These are phyloP conservation scores for Funneliformis mosseae DNA, from an alignment of 192 early-diverging fungal species.

Conservation along the genomic window DNA sequence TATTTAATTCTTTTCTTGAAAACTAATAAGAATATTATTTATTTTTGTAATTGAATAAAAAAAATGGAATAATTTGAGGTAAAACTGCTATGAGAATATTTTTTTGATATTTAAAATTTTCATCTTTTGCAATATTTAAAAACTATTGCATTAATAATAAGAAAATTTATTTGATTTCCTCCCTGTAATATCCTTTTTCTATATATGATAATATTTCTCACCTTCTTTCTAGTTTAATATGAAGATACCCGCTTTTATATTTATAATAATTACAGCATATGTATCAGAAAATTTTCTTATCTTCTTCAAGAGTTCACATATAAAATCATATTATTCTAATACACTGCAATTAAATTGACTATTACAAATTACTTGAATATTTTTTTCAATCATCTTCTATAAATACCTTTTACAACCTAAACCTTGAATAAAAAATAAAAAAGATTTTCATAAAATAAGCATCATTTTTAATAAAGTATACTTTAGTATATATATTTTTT, in stretches of 20 bases:
- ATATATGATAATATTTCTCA: not conserved
- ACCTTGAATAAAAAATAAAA: too few species aligned
- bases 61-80: not conserved
- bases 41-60: too few species aligned
- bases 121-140: not conserved
- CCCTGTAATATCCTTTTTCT: not conserved
- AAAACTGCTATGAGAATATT: not conserved
- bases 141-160: not conserved
- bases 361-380: too few species aligned
- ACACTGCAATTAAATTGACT: too few species aligned
- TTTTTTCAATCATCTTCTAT: too few species aligned
- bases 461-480: not conserved
- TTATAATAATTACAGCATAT: too few species aligned
- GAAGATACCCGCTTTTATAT: too few species aligned
- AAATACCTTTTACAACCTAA: too few species aligned
- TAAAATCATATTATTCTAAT: not conserved
- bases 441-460: not conserved
- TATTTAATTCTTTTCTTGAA: not conserved
- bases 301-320: not conserved
- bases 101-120: constrained; percentile 4
- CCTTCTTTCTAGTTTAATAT: too few species aligned
- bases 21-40: not conserved
- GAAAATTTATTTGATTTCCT: not conserved
- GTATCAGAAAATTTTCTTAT: not conserved
- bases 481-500: too few species aligned